phyloP scores from a whole-genome alignment of 257 asterid species.

The Nicotiana benthamiana region DNA sequence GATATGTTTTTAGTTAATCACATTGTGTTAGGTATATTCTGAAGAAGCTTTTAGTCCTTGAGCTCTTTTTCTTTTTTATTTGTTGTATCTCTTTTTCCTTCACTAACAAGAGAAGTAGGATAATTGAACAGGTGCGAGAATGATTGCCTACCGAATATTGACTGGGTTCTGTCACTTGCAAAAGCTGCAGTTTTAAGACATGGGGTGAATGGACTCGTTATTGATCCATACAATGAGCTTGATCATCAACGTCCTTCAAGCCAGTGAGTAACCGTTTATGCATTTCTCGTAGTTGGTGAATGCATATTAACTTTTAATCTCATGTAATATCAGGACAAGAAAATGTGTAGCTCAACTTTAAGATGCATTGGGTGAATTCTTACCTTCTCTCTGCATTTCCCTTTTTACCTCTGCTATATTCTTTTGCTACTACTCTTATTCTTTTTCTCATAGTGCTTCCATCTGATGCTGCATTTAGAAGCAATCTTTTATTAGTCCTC shows the following conservation, averaged over 20 bases:
- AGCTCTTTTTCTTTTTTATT: background rate
- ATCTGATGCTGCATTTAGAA: background rate
- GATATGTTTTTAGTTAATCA: background rate
- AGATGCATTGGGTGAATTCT: background rate
- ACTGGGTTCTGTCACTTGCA: slow-evolving; percentile 94
- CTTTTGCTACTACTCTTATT: background rate
- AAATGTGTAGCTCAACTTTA: background rate
- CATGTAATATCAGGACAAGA: background rate
- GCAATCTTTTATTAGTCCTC: background rate
- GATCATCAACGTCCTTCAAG: slow-evolving; percentile 85
- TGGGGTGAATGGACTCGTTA: slow-evolving; percentile 89
- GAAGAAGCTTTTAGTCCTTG: background rate
- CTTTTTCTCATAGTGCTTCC: background rate
- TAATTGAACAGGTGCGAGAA: slow-evolving; percentile 75
- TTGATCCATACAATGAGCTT: slow-evolving; percentile 96
- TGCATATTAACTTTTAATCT: background rate
- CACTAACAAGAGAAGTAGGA: slow-evolving; percentile 7
- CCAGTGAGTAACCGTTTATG: slow-evolving; percentile 52
- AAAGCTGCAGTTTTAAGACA: slow-evolving; percentile 80
- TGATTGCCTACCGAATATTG: slow-evolving; percentile 79
- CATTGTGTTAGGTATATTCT: background rate
- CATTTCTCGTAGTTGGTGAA: background rate
- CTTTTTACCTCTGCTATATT: background rate
- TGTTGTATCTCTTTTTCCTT: background rate
- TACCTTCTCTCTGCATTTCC: background rate